Evolutionary conservation across 2,329 filamentous ascomycete species (phyloP).

Genomic region (Colletotrichum destructivum): DNA sequence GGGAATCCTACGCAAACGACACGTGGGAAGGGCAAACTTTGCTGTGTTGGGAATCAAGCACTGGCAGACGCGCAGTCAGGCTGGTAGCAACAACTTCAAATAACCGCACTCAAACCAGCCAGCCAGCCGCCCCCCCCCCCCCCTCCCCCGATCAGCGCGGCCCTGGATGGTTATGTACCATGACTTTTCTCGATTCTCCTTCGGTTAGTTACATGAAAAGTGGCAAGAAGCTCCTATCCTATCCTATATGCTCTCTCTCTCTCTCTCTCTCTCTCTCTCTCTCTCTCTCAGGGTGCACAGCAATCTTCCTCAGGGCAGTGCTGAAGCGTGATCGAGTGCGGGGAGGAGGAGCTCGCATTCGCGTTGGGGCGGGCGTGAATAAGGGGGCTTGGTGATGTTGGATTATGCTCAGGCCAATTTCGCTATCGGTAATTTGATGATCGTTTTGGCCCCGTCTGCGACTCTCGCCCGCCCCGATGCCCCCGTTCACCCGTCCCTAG

Average conservation of each 20-base stretch:
- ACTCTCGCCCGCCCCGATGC: slow-evolving; percentile 4
- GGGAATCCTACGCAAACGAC: slow-evolving; percentile 7
- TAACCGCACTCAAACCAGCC: no score
- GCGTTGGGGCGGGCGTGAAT: neutral
- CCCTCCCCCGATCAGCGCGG: neutral
- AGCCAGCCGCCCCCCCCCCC: no score
- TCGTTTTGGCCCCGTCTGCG: slow-evolving; percentile 5
- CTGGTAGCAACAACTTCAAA: neutral
- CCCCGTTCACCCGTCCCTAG: neutral
- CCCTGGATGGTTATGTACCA: slow-evolving; percentile 12
- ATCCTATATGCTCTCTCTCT: no score
- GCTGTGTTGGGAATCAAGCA: slow-evolving; percentile 13
- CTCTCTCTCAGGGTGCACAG: neutral
- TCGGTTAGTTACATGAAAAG: no score
- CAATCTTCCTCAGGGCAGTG: slow-evolving; percentile 1
- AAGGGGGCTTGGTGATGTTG: neutral
- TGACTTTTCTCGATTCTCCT: neutral
- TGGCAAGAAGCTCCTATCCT: no score
- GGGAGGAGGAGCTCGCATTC: slow-evolving; percentile 4
- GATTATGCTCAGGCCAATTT: slow-evolving; percentile 5
- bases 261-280: no score
- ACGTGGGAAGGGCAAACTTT: neutral
- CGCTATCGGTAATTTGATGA: slow-evolving; percentile 29
- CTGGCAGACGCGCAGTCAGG: neutral
- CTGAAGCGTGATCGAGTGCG: neutral